Percentiles rank a stretch among this genome's conserved stretches.
phyloP scores from a whole-genome alignment of 345 rosid species.

The Schrenkiella parvula region DNA sequence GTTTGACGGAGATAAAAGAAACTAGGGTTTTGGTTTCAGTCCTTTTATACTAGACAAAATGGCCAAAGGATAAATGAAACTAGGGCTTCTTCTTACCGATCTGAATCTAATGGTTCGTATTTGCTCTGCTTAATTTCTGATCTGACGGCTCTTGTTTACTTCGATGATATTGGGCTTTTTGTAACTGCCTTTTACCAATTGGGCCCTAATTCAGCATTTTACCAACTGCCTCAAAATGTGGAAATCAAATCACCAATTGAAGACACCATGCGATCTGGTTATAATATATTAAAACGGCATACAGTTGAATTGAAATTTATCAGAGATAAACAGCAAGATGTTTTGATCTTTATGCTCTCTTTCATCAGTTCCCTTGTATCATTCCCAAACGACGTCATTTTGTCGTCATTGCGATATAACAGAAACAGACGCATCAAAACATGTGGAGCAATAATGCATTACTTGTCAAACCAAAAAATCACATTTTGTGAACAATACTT shows the following conservation, averaged over 20 bases:
- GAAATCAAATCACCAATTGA: not conserved
- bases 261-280: not conserved
- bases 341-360: not conserved
- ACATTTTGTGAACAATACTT: not conserved
- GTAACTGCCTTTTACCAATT: no score
- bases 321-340: not conserved
- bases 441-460: not conserved
- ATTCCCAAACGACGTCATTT: not conserved
- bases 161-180: not conserved
- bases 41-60: conserved; percentile 6
- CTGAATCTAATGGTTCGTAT: conserved; percentile 23
- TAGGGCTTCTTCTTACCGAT: conserved; percentile 16
- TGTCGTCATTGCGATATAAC: not conserved
- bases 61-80: not conserved
- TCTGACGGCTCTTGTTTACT: conserved; percentile 25
- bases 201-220: not conserved
- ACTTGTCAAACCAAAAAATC: not conserved
- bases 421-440: not conserved
- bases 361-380: not conserved
- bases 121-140: not conserved
- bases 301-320: not conserved
- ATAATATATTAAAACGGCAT: not conserved
- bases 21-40: conserved; percentile 19
- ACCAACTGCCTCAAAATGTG: not conserved
- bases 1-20: conserved; percentile 8